These are phyloP conservation scores for Vanrija humicola DNA, from an alignment of 1,284 basidiomycete genomes.

Conservation along the genomic window DNA sequence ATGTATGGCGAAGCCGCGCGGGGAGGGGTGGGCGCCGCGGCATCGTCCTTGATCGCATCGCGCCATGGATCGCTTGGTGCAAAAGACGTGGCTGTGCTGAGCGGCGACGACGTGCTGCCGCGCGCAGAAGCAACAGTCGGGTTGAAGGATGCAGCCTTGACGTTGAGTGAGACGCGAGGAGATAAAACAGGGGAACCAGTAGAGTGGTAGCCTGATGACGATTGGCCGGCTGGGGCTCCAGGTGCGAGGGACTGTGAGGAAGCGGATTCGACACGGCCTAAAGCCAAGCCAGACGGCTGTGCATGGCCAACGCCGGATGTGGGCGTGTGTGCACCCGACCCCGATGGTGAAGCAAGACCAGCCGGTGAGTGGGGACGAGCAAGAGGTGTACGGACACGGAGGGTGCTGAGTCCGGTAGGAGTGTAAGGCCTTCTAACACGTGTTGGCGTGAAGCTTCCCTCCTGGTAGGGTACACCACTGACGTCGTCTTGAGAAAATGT, in stretches of 20 bases:
- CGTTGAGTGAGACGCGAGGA: constrained; percentile 57
- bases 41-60: constrained; percentile 13
- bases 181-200: constrained; percentile 57
- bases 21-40: constrained; percentile 14
- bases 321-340: constrained; percentile 24
- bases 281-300: constrained; percentile 2
- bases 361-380: constrained; percentile 40
- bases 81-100: constrained; percentile 59
- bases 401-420: constrained; percentile 45
- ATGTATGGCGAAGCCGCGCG: constrained; percentile 39
- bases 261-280: constrained; percentile 13
- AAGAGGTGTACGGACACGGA: constrained; percentile 42
- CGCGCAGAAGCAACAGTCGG: constrained; percentile 58
- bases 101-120: constrained; percentile 74
- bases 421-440: constrained; percentile 42
- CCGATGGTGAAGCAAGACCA: constrained; percentile 1
- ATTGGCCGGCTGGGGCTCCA: constrained; percentile 53
- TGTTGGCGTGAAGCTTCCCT: constrained; percentile 40
- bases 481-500: constrained; percentile 36
- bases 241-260: constrained; percentile 1
- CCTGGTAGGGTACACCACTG: constrained; percentile 40
- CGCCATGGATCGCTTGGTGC: constrained; percentile 40
- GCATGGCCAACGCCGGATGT: constrained; percentile 61
- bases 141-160: constrained; percentile 64
- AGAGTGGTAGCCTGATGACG: constrained; percentile 56